Evolutionary conservation across 2,329 filamentous ascomycete genomes (phyloP), one percentile per base, ranked within the genome.

Genomic region (Coleophoma eucalyptorum): DNA sequence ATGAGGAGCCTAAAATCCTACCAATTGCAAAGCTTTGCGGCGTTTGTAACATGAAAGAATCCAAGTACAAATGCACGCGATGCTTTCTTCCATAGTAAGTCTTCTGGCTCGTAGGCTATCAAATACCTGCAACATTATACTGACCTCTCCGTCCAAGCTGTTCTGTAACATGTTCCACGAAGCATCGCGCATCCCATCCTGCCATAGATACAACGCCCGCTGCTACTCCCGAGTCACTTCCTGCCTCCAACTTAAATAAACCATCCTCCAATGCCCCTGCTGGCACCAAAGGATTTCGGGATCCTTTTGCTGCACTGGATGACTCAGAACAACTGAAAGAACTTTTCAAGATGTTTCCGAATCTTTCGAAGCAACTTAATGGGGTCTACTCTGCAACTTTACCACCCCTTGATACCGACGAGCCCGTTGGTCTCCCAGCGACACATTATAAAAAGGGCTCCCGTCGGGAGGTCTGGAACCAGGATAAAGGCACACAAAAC

Each of bases 21-120:
- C 6, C 35, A 38, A 11, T n/a, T 18, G 44, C 37, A 41, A 72
- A 67, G 52, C 67, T 81, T 43, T 86, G 83, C 58, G 73, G 74
- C 5, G 69, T 83, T 32, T 86, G 83, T 63, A 63, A 75, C 26
- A 61, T 65, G 33, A 72, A 72, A 4, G 69, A 74, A 18, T 72
- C 72, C 31, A 85, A 82, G 64, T 86, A 86, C 66, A 86, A 83
- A 59, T 86, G 83, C 55, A 72, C 79, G n/a, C 73, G 73, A 26
- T 86, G 83, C 62, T 67, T 72, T 44, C 59, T 79, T 19, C 76
- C 77, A 54, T 85, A 83, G 83, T 86, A 69, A 62, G 80, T 67
- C 55, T 32, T 44, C 10, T 15, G 13, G 3, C 20, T 8, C 8
- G 15, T 8, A 26, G n/a, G 31, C 5, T 15, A n/a, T 13, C n/a